Evolutionary conservation across 768 basidiomycete species (phyloP), one percentile per base, ranked within the genome.

Genomic region (Royoungia palumana): DNA sequence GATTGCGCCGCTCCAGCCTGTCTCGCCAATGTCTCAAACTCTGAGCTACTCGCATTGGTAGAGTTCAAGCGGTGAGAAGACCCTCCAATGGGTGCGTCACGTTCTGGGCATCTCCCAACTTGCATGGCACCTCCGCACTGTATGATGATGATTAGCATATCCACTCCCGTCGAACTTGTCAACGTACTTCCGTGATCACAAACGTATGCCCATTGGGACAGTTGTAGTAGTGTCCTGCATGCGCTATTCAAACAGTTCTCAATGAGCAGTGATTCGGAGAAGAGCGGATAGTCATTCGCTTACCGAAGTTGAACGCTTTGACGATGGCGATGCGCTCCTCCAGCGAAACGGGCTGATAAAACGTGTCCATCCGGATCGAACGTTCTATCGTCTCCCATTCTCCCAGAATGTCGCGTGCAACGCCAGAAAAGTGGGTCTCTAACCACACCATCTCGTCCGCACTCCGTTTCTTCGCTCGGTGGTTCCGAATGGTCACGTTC

Each of bases 141-240:
- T 22, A 17, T 28, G 37, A 20, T n/a, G 36, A 51, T 13, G 52
- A 49, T n/a, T 14, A 10, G 8, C n/a, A 17, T 4, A 38, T 46
- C 16, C 16, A 20, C n/a, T 12, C 20, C 34, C 3, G 12, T 7
- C 2, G 17, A n/a, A 6, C 30, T 13, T 2, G 36, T 6, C 42
- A 35, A 56, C 36, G 32, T 48, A 84, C 80, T 61, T 83, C 77
- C 0, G 60, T 65, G 28, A 86, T 84, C 2, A 81, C 76, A 47
- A 80, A 85, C 0, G 75, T 70, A 54, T 86, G 84, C 0, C 84
- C 84, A 42, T 84, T 83, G 0, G 67, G 72, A 47, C 79, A 81
- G 16, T 70, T 73, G 47, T 75, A 78, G 50, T 72, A 78, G 55
- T 78, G 77, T 0, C 75, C 75, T 3, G 70, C 64, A 7, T 69